These are phyloP conservation scores for Lactifluus volemus DNA, from an alignment of 768 basidiomycete species.

Conservation along the genomic window DNA sequence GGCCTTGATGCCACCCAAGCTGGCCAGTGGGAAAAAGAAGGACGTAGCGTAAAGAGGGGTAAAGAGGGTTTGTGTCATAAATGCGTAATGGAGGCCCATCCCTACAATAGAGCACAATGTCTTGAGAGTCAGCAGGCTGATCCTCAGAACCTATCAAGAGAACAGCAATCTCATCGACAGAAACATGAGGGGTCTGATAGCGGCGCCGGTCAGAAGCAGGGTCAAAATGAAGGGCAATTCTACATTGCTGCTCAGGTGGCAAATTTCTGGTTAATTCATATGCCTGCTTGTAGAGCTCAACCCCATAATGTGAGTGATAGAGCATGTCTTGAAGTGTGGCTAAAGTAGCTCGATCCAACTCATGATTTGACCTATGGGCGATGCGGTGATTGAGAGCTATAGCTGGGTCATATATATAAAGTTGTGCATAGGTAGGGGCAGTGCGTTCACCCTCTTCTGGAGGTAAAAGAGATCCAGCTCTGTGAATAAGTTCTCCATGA, in stretches of 20 bases:
- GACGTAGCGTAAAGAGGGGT: neutral
- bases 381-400: neutral
- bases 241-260: too few species aligned
- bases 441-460: neutral
- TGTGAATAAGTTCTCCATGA: neutral
- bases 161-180: neutral
- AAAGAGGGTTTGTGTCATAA: neutral
- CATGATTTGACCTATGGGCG: neutral
- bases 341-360: too few species aligned
- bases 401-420: neutral
- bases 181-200: neutral
- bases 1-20: neutral
- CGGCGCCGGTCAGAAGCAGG: neutral
- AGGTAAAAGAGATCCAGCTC: neutral
- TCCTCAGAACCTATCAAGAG: neutral
- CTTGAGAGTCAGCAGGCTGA: neutral
- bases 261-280: too few species aligned
- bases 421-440: neutral
- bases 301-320: too few species aligned
- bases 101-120: neutral
- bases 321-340: too few species aligned
- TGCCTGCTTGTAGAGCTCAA: too few species aligned
- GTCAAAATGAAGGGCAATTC: slow-evolving; percentile 20
- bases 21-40: slow-evolving; percentile 4
- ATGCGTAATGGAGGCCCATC: neutral